Conservation (phyloP, 2,329 filamentous ascomycete genomes). For the Fusarium paranaense region DNA sequence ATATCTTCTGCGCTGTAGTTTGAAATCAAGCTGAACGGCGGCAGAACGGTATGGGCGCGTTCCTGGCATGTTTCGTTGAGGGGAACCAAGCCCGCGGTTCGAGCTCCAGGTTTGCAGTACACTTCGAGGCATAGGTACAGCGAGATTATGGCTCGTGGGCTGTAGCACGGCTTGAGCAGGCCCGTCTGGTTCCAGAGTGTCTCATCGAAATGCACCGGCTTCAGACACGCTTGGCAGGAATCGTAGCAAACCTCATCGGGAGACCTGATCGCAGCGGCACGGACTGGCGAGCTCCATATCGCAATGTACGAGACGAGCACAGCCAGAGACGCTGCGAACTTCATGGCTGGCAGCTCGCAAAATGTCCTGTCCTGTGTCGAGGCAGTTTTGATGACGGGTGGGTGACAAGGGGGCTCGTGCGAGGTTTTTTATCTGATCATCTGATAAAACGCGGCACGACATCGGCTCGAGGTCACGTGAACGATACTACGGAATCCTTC, state of each 20-base stretch:
- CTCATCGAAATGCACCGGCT: slow-evolving; percentile 48
- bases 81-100: slow-evolving; percentile 36
- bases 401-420: slow-evolving; percentile 15
- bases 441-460: slow-evolving; percentile 36
- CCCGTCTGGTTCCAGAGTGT: slow-evolving; percentile 32
- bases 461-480: slow-evolving; percentile 22
- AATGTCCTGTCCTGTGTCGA: neutral
- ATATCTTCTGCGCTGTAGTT: slow-evolving; percentile 52
- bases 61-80: slow-evolving; percentile 52
- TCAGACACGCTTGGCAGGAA: slow-evolving; percentile 48
- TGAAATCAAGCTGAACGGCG: slow-evolving; percentile 49
- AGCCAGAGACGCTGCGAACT: slow-evolving; percentile 3
- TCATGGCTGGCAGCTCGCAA: slow-evolving; percentile 33
- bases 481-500: neutral
- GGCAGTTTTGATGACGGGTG: neutral
- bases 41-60: slow-evolving; percentile 43
- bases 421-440: slow-evolving; percentile 47
- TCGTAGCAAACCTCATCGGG: slow-evolving; percentile 47
- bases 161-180: slow-evolving; percentile 45
- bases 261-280: slow-evolving; percentile 8
- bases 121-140: slow-evolving; percentile 53
- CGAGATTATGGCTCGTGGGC: slow-evolving; percentile 44
- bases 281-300: neutral
- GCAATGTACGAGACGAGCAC: neutral
- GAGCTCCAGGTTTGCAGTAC: slow-evolving; percentile 48